Percentiles rank a stretch among this genome's conserved stretches.
These are phyloP conservation scores for Suillus alpinus DNA, from an alignment of 768 basidiomycete species.

Conservation along the genomic window DNA sequence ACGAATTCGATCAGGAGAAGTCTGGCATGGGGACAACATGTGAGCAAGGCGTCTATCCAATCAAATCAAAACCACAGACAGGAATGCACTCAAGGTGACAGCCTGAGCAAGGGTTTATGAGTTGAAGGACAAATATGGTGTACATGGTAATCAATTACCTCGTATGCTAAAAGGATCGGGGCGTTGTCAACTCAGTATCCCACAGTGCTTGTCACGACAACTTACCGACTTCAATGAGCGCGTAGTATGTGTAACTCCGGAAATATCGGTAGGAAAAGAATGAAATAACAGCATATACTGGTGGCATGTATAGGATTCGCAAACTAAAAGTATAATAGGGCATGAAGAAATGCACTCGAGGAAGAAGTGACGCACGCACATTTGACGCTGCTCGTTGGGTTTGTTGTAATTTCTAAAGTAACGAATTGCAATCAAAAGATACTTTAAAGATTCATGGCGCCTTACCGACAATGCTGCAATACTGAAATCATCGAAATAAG, in stretches of 20 bases:
- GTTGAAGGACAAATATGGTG: conserved; percentile 12
- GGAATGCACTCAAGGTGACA: conserved; percentile 80
- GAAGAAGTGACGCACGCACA: conserved; percentile 43
- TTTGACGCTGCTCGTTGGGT: conserved; percentile 73
- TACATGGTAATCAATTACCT: conserved; percentile 40
- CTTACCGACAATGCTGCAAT: conserved; percentile 62
- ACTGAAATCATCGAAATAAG: conserved; percentile 58
- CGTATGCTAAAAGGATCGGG: conserved; percentile 49
- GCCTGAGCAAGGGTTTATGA: conserved; percentile 44
- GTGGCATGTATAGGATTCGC: conserved; percentile 84
- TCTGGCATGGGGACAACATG: conserved; percentile 31
- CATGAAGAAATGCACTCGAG: neutral
- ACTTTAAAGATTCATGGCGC: conserved; percentile 2
- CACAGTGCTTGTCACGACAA: neutral
- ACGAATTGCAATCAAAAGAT: neutral
- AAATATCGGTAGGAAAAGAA: conserved; percentile 87
- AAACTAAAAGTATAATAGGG: conserved; percentile 39
- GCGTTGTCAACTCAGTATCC: conserved; percentile 18
- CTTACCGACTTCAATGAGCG: conserved; percentile 49
- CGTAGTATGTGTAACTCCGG: conserved; percentile 69
- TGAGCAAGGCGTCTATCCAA: neutral
- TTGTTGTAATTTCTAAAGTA: conserved; percentile 66
- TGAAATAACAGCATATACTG: conserved; percentile 76
- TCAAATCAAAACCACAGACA: conserved; percentile 46
- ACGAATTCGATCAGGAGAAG: conserved; percentile 85